A percentile compares a stretch with the other conserved stretches of the same genome.
Conservation (phyloP, 805 yeast species). For the Dipodascus geniculatus region DNA sequence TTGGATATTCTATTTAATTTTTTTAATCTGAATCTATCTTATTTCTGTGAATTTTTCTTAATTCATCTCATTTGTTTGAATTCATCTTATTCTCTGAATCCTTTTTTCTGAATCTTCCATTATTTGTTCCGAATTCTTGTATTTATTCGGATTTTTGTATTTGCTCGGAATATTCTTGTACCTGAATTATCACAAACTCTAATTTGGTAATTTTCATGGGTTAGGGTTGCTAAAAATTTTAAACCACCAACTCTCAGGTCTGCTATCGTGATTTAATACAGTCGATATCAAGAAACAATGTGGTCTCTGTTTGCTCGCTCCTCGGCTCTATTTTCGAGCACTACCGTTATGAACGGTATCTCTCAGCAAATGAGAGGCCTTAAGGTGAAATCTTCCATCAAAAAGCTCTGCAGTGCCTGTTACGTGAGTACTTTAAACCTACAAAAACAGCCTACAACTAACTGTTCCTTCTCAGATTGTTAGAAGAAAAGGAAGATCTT, state of each 20-base stretch:
- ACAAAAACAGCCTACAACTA: neutral
- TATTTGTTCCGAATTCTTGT: too few relatives aligned
- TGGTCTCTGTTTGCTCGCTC: conserved; percentile 1
- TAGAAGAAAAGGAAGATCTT: conserved; percentile 88
- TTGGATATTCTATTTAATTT: conserved; percentile 38
- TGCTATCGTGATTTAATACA: neutral
- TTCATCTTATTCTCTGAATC: too few relatives aligned
- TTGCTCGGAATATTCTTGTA: too few relatives aligned
- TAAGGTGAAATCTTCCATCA: conserved; percentile 86
- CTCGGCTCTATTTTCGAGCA: neutral
- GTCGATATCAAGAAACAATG: neutral
- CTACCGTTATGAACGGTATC: neutral
- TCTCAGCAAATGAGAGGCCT: conserved; percentile 46
- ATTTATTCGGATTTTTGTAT: too few relatives aligned
- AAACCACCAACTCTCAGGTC: neutral
- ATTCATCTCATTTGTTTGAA: too few relatives aligned
- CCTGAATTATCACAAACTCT: too few relatives aligned
- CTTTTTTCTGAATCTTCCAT: too few relatives aligned
- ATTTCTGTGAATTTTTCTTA: too few relatives aligned
- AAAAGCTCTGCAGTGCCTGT: conserved; percentile 87
- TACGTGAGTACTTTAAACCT: conserved; percentile 30
- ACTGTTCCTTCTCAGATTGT: conserved; percentile 56
- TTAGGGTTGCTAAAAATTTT: neutral
- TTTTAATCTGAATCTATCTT: too few relatives aligned
- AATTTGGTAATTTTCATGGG: too few relatives aligned